These are phyloP conservation scores for Heteromeles arbutifolia DNA, from an alignment of 306 rosid genomes.

Conservation along the genomic window DNA sequence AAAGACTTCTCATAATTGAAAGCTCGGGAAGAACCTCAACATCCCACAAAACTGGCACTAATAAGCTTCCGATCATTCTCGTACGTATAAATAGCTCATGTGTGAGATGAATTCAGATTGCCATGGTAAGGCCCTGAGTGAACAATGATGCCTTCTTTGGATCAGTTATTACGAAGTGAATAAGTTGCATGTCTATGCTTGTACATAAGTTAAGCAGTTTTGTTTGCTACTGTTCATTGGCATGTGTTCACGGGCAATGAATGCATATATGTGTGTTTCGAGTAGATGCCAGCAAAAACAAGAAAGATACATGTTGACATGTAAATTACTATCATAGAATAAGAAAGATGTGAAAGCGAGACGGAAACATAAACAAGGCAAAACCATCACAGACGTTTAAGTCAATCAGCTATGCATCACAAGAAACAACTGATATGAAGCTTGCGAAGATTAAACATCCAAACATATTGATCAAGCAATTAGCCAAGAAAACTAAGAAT, in stretches of 20 bases:
- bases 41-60: background rate
- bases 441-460: background rate
- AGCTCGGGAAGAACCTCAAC: background rate
- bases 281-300: background rate
- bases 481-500: constrained; percentile 2
- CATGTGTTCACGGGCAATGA: background rate
- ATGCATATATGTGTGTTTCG: background rate
- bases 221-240: background rate
- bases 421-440: constrained; percentile 4
- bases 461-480: background rate
- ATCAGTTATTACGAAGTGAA: background rate
- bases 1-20: background rate
- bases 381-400: background rate
- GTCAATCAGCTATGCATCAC: background rate
- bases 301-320: background rate
- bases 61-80: background rate
- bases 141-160: background rate
- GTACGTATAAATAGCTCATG: background rate
- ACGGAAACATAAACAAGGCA: background rate
- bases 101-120: background rate
- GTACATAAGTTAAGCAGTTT: background rate
- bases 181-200: background rate
- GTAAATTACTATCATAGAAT: background rate
- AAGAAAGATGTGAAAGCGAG: background rate
- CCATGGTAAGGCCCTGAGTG: background rate